These are phyloP conservation scores for Tylopilus sp. DNA, from an alignment of 768 basidiomycete genomes.

Conservation along the genomic window DNA sequence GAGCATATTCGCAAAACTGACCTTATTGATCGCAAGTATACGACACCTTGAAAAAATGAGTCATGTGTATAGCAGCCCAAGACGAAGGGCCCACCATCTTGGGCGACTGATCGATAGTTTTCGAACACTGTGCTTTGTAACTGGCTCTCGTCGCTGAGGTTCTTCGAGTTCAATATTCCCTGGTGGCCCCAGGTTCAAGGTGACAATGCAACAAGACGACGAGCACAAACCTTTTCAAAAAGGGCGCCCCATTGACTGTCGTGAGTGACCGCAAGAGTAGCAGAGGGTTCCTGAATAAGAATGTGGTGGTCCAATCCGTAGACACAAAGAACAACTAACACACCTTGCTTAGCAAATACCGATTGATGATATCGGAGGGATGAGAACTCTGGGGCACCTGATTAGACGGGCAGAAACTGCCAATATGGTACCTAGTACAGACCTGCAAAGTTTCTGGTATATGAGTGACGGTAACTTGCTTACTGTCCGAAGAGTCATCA, in stretches of 20 bases:
- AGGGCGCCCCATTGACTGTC: background rate
- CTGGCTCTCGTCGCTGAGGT: background rate
- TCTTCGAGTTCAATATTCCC: background rate
- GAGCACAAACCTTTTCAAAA: background rate
- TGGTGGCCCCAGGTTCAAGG: background rate
- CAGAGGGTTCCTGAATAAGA: background rate
- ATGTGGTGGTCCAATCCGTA: background rate
- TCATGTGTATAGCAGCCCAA: background rate
- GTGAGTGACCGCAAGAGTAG: background rate
- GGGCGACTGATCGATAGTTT: slow-evolving; percentile 5
- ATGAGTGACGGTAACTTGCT: background rate
- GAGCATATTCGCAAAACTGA: background rate
- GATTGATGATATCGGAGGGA: slow-evolving; percentile 14
- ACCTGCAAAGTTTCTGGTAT: background rate
- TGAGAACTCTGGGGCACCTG: slow-evolving; percentile 2
- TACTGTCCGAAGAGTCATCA: background rate
- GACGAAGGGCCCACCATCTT: slow-evolving; percentile 2
- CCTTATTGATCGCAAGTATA: background rate
- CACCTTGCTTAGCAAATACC: slow-evolving; percentile 1
- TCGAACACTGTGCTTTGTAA: slow-evolving; percentile 3
- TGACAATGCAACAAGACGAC: background rate
- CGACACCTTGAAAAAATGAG: background rate
- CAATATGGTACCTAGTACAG: too few relatives aligned
- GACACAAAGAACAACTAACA: background rate
- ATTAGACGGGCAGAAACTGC: background rate